Percentiles rank a stretch among this genome's conserved stretches.
phyloP scores from a whole-genome alignment of 2,329 filamentous ascomycete species.

The Neocucurbitaria cava region DNA sequence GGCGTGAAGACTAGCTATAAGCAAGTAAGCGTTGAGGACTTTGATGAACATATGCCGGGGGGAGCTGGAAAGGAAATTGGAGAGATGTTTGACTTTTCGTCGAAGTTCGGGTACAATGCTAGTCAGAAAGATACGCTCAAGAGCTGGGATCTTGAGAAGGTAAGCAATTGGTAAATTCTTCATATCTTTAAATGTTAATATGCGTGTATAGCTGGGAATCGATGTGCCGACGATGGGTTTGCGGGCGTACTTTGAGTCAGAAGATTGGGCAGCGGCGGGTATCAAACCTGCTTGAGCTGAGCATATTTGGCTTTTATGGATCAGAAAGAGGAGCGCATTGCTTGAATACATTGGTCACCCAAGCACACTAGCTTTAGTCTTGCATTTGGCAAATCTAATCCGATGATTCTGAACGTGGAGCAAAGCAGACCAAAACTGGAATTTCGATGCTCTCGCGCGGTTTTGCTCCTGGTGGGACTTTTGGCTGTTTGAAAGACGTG shows the following conservation, averaged over 20 bases:
- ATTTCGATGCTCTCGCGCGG: no score
- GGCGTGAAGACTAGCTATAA: constrained; percentile 27
- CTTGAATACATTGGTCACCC: no score
- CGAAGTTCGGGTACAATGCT: constrained; percentile 44
- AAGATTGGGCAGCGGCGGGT: constrained; percentile 29
- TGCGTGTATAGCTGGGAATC: constrained; percentile 14
- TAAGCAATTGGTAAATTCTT: background rate
- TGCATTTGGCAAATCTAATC: no score
- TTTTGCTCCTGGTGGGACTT: no score
- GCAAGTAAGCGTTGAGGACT: constrained; percentile 14
- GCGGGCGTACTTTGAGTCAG: constrained; percentile 16
- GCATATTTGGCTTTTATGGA: no score
- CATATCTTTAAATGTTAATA: background rate
- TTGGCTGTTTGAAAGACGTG: no score
- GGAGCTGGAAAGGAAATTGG: constrained; percentile 35
- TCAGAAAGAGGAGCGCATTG: no score
- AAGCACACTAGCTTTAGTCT: no score
- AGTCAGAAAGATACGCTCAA: constrained; percentile 24
- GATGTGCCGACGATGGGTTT: constrained; percentile 13
- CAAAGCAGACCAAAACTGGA: no score
- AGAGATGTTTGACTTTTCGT: constrained; percentile 37
- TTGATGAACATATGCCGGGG: constrained; percentile 27
- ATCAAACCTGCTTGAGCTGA: constrained; percentile 2
- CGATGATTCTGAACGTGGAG: no score
- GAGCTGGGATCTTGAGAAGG: constrained; percentile 17